phyloP scores from a whole-genome alignment of 2,329 filamentous ascomycete species.

The Arthroderma uncinatum region DNA sequence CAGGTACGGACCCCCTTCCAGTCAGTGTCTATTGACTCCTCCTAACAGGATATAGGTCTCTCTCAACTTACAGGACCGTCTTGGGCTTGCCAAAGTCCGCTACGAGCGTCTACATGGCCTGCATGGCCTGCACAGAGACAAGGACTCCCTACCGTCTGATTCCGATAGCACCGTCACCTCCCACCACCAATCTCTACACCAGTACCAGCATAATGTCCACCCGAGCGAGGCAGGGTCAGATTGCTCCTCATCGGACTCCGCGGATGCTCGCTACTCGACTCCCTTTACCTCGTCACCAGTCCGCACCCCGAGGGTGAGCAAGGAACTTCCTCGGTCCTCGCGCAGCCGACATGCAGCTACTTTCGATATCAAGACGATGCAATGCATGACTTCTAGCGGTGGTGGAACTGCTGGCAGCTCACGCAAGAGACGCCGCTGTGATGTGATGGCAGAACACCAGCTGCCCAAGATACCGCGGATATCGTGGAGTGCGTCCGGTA shows the following conservation, averaged over 20 bases:
- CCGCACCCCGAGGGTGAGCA: constrained; percentile 73
- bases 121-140: constrained; percentile 63
- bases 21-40: neutral
- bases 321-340: constrained; percentile 55
- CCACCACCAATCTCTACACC: neutral
- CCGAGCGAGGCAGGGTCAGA: constrained; percentile 67
- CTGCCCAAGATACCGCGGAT: constrained; percentile 48
- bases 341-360: constrained; percentile 35
- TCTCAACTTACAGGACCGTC: constrained; percentile 78
- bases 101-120: constrained; percentile 93
- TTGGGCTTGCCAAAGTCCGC: constrained; percentile 94
- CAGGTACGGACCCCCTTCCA: constrained; percentile 23
- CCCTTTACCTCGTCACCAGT: constrained; percentile 70
- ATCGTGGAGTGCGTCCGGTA: constrained; percentile 66
- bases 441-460: constrained; percentile 41
- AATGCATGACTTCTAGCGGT: constrained; percentile 32
- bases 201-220: constrained; percentile 21
- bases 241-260: constrained; percentile 65
- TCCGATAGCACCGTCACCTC: constrained; percentile 51
- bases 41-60: constrained; percentile 57
- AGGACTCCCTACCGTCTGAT: constrained; percentile 63
- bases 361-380: constrained; percentile 34
- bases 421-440: constrained; percentile 62
- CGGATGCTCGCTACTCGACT: constrained; percentile 45
- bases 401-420: constrained; percentile 26